Evolutionary conservation across 805 yeast genomes (phyloP), one percentile per base, ranked within the genome.

Genomic region (Kazachstania bromeliacearum): DNA sequence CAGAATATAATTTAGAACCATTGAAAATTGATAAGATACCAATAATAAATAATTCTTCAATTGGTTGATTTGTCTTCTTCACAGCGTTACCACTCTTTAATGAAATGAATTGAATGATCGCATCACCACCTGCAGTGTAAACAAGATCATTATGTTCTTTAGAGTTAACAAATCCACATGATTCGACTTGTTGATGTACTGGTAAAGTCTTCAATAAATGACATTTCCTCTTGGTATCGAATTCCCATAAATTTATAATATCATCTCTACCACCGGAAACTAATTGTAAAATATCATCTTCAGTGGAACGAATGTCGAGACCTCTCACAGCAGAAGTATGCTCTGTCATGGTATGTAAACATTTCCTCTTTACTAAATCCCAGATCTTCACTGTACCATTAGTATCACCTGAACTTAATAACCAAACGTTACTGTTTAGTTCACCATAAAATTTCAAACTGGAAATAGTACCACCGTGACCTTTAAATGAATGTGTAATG

Each of bases 181-280:
- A 67, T 53, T 83, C 92, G 10, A 83, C 73, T 46, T 76, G 82
- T 48, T 84, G 88, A 37, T 72, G 67, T 4, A 79, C 75, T 0
- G 95, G 82, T 19, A 85, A 64, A 0, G 94, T 81, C 40, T 73
- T 76, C 13, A 70, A 50, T 30, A 79, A 68, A 52, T 73, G 77
- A 54, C 64, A 68, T 47, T 68, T 70, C 38, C 55, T 67, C 35
- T 62, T 67, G 5, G 73, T 60, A 49, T 68, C 70, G 67, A 85
- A 34, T 74, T 59, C 43, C 77, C 70, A 38, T 71, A 73, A 31
- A 33, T 59, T 57, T 6, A 57, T 36, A 28, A 88, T 68, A 50
- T 79, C 80, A 57, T 92, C 98, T 62, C 99, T 73, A 25, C 96
- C 96, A 46, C 94, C 96, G 45, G 82, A 75, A 20, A 87, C 58